Percentiles rank a stretch among this genome's conserved stretches.
These are phyloP conservation scores for Nicotiana paniculata DNA, from an alignment of 257 asterid species.

Conservation along the genomic window DNA sequence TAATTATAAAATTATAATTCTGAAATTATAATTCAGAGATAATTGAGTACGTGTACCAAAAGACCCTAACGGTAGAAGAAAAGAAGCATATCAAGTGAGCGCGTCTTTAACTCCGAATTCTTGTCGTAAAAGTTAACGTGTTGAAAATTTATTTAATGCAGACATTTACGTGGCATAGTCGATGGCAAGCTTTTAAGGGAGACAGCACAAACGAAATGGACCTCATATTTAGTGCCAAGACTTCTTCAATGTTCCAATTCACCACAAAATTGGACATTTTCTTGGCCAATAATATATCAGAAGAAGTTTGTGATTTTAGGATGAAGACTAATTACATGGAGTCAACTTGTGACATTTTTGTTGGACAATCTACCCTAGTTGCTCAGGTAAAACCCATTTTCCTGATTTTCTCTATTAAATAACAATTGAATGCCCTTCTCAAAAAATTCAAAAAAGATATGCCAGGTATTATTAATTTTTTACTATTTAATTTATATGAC, in stretches of 20 bases:
- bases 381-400: not conserved
- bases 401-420: not conserved
- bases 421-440: not conserved
- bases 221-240: conserved; percentile 2
- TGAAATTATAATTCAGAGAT: too few species aligned
- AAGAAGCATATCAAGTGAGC: too few species aligned
- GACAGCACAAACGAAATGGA: not conserved
- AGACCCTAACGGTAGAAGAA: too few species aligned
- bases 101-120: too few species aligned
- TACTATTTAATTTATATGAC: not conserved
- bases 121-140: not conserved
- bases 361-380: not conserved
- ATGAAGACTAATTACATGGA: not conserved
- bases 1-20: too few species aligned
- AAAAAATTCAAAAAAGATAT: not conserved
- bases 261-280: not conserved
- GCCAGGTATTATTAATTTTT: not conserved
- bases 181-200: conserved; percentile 15
- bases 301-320: conserved; percentile 3
- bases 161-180: conserved; percentile 1
- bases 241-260: conserved; percentile 2
- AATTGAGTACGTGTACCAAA: too few species aligned
- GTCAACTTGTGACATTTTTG: not conserved
- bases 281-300: conserved; percentile 6
- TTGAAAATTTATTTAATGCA: not conserved